Evolutionary conservation across 2,329 filamentous ascomycete genomes (phyloP), one percentile per base, ranked within the genome.

Genomic region (Diatrype stigma): DNA sequence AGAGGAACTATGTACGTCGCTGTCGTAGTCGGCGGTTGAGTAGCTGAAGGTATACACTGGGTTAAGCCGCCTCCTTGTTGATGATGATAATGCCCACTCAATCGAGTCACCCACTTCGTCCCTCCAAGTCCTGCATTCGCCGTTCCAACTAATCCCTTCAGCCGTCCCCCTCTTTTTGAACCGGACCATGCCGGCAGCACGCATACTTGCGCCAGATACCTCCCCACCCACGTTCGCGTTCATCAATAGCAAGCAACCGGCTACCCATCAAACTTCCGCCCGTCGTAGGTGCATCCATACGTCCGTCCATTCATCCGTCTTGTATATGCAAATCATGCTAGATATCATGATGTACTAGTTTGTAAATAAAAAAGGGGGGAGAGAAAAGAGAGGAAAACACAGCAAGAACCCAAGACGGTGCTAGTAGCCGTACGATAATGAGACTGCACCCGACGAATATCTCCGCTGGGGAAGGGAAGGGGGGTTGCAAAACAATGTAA

Each of bases 241-340:
- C 22, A 12, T 28, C 40, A 44, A 23, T 26, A 28, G n/a, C 22
- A 26, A n/a, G 12, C 40, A 44, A 22, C 17, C 17, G 11, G 10
- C 40, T 21, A 16, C 16, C 26, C 26, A 30, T 30, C 26, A 30
- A 44, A 23, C 6, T 44, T 23, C 40, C 22, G 10, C 10, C 22
- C 40, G 40, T 28, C 40, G 21, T 44, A 21, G 22, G 40, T 44
- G 22, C 40, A 44, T 44, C n/a, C 21, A 26, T 44, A 19, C 22
- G 21, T 44, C 40, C 37, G 37, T 42, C 37, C 40, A 28, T 44
- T 23, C 40, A 26, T 44, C 12, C 40, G 40, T 26, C 40, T 23
- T 44, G 40, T 44, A 44, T 44, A 44, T 44, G 40, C 40, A 44
- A 44, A 44, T 44, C 40, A 23, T 44, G 40, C 22, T 28, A 44